These are phyloP conservation scores for Kwoniella shivajii DNA, from an alignment of 1,284 basidiomycete species.

Conservation along the genomic window DNA sequence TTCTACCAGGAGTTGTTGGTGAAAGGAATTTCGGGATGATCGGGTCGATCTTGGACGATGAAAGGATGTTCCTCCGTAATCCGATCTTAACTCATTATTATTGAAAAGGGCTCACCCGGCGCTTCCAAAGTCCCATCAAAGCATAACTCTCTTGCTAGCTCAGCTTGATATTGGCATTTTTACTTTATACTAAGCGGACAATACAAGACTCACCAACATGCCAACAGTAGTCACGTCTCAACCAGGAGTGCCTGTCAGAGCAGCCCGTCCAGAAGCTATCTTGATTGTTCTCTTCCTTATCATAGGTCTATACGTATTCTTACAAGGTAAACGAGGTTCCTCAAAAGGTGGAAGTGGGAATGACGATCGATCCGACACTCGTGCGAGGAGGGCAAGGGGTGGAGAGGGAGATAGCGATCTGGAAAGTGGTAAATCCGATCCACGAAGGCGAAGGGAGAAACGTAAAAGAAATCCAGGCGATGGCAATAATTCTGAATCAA, in stretches of 20 bases:
- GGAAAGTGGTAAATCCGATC: neutral
- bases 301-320: slow-evolving; percentile 9
- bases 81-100: no score
- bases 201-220: neutral
- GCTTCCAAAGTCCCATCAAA: no score
- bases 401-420: neutral
- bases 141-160: no score
- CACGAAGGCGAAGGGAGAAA: neutral
- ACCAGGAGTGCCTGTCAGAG: neutral
- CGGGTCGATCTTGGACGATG: no score
- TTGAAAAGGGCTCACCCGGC: no score
- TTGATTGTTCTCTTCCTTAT: slow-evolving; percentile 13
- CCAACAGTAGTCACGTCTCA: neutral
- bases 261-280: slow-evolving; percentile 16
- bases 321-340: neutral
- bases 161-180: no score
- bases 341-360: neutral
- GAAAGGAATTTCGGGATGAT: no score
- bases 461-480: no score
- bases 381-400: neutral
- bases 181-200: no score
- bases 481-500: neutral
- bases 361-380: no score
- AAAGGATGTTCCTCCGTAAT: no score
- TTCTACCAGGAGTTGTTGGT: no score